Conservation (phyloP, 768 basidiomycete genomes). For the Boletus rex-veris region DNA sequence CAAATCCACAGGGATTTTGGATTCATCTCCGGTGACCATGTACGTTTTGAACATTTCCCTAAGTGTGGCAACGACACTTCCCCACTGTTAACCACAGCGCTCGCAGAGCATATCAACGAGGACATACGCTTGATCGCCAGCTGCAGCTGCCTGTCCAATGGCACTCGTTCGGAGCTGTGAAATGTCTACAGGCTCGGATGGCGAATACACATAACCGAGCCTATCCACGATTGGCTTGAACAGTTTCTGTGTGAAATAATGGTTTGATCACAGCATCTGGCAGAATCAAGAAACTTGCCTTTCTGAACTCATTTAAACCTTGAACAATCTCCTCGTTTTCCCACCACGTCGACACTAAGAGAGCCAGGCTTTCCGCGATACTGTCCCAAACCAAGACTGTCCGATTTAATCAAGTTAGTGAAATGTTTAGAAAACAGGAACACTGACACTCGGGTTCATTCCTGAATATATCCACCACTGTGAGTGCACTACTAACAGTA, state of each 20-base stretch:
- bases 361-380: slow-evolving; percentile 53
- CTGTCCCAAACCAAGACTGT: slow-evolving; percentile 81
- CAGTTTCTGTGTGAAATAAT: slow-evolving; percentile 40
- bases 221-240: slow-evolving; percentile 74
- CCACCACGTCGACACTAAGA: slow-evolving; percentile 75
- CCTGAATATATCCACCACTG: slow-evolving; percentile 63
- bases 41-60: slow-evolving; percentile 67
- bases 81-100: neutral
- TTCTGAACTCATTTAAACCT: slow-evolving; percentile 56
- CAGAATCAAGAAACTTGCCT: slow-evolving; percentile 39
- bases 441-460: slow-evolving; percentile 74
- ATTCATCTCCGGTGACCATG: slow-evolving; percentile 69
- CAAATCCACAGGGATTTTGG: slow-evolving; percentile 77
- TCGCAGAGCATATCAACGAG: neutral
- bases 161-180: slow-evolving; percentile 73
- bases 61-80: slow-evolving; percentile 73
- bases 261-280: neutral
- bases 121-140: slow-evolving; percentile 41
- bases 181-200: slow-evolving; percentile 62
- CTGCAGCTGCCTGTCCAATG: slow-evolving; percentile 51
- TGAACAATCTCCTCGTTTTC: slow-evolving; percentile 58
- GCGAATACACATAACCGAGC: slow-evolving; percentile 73
- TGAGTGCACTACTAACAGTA: slow-evolving; percentile 72
- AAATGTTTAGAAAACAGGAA: neutral
- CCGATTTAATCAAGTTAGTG: slow-evolving; percentile 1